Conservation (phyloP, 2,329 filamentous ascomycete species). For the Graphilbum sp. region DNA sequence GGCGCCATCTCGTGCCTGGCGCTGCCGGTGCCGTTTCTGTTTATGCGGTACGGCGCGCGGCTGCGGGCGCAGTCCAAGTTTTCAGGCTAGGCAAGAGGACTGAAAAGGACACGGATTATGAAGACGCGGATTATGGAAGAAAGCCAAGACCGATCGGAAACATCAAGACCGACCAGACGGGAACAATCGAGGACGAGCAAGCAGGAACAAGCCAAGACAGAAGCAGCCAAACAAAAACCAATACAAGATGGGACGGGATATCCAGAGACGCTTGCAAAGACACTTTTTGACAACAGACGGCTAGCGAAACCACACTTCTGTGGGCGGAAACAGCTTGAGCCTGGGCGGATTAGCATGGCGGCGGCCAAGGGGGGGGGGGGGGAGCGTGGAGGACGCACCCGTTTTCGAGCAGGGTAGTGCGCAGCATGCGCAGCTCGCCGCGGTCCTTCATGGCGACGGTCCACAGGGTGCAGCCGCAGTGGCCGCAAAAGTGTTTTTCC, state of each 20-base stretch:
- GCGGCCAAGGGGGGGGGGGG: too few relatives aligned
- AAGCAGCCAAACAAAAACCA: too few relatives aligned
- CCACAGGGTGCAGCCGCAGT: conserved; percentile 11
- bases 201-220: too few relatives aligned
- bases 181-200: too few relatives aligned
- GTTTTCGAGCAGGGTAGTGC: conserved; percentile 9
- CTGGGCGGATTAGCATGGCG: not conserved
- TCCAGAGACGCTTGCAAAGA: too few relatives aligned
- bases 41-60: conserved; percentile 6
- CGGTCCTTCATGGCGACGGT: conserved; percentile 8
- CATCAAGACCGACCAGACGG: too few relatives aligned
- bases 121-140: too few relatives aligned
- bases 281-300: too few relatives aligned
- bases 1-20: conserved; percentile 24
- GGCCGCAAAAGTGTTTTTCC: conserved; percentile 11
- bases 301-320: conserved; percentile 4
- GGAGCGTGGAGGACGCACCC: conserved; percentile 6
- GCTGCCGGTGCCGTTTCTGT: conserved; percentile 30
- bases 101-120: too few relatives aligned
- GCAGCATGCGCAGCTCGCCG: conserved; percentile 9
- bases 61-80: conserved; percentile 7
- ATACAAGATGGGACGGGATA: too few relatives aligned
- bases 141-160: too few relatives aligned
- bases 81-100: too few relatives aligned
- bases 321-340: conserved; percentile 7